phyloP scores from a whole-genome alignment of 2,329 filamentous ascomycete species.

The Rugonectria rugulosa region DNA sequence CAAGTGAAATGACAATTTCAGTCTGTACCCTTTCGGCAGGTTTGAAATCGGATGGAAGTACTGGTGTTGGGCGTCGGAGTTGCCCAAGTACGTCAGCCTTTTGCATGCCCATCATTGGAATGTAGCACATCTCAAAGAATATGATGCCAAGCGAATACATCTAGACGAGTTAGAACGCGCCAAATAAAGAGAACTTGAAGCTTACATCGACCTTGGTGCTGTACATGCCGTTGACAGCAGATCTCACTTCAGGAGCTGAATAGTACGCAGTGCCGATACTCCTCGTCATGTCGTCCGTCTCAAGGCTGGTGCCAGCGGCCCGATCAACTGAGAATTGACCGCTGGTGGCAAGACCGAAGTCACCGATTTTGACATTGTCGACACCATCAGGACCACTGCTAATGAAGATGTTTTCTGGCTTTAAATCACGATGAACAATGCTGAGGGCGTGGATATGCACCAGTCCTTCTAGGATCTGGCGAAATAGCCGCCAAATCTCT shows the following conservation, averaged over 20 bases:
- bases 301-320: slow-evolving; percentile 48
- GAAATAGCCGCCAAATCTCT: slow-evolving; percentile 88
- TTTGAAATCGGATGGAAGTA: slow-evolving; percentile 77
- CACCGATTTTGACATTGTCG: slow-evolving; percentile 93
- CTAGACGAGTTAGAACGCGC: slow-evolving; percentile 43
- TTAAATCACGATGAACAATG: slow-evolving; percentile 95
- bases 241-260: slow-evolving; percentile 89
- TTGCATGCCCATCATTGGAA: slow-evolving; percentile 71
- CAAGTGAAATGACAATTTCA: slow-evolving; percentile 79
- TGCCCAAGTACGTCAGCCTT: slow-evolving; percentile 69
- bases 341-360: slow-evolving; percentile 93
- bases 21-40: slow-evolving; percentile 75
- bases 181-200: slow-evolving; percentile 18
- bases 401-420: slow-evolving; percentile 98
- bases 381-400: slow-evolving; percentile 71
- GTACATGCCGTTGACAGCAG: slow-evolving; percentile 77
- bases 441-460: slow-evolving; percentile 88
- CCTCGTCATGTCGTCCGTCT: slow-evolving; percentile 71
- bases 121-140: slow-evolving; percentile 96
- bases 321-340: slow-evolving; percentile 76
- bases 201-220: slow-evolving; percentile 90
- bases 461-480: slow-evolving; percentile 89
- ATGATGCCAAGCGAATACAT: slow-evolving; percentile 99
- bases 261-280: slow-evolving; percentile 85
- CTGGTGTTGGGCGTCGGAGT: slow-evolving; percentile 72